A percentile compares a stretch with the other conserved stretches of the same genome.
phyloP scores from a whole-genome alignment of 495 filamentous ascomycete genomes.

The Acidomyces sp. region DNA sequence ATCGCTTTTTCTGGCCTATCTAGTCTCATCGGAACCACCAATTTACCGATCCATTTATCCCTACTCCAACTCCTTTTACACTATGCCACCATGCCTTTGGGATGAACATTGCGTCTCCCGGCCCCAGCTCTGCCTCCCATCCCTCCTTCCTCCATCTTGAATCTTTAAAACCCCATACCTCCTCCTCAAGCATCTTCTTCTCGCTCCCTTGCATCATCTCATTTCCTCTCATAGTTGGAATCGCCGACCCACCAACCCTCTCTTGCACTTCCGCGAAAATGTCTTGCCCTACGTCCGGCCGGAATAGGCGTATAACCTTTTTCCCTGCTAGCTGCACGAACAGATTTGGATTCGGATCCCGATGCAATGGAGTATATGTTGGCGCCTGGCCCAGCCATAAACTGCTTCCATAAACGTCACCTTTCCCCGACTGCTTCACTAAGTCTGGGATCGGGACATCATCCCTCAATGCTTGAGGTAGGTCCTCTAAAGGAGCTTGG shows the following conservation, averaged over 20 bases:
- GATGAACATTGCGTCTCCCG: constrained; percentile 72
- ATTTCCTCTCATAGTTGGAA: constrained; percentile 53
- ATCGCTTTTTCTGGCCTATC: no score
- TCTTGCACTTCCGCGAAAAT: constrained; percentile 48
- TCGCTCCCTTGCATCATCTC: constrained; percentile 87
- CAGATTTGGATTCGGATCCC: constrained; percentile 87
- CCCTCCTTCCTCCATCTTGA: background rate
- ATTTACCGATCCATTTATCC: constrained; percentile 47
- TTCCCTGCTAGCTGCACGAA: constrained; percentile 69
- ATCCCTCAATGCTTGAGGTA: constrained; percentile 45
- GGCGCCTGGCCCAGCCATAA: constrained; percentile 80
- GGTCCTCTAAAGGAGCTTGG: constrained; percentile 55
- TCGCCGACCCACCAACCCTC: constrained; percentile 34
- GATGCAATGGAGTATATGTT: constrained; percentile 79
- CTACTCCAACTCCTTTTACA: constrained; percentile 56
- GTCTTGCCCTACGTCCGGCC: constrained; percentile 43
- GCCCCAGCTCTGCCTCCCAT: constrained; percentile 31
- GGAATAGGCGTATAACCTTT: constrained; percentile 61
- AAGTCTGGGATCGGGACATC: constrained; percentile 59
- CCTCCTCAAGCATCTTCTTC: constrained; percentile 47
- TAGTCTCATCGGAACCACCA: constrained; percentile 1
- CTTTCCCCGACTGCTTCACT: constrained; percentile 48
- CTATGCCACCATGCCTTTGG: constrained; percentile 96
- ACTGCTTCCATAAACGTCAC: constrained; percentile 69
- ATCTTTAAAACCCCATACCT: constrained; percentile 49